A percentile compares a stretch with the other conserved stretches of the same genome.
phyloP scores from a whole-genome alignment of 2,329 filamentous ascomycete genomes.

The Fusarium subtropicale region DNA sequence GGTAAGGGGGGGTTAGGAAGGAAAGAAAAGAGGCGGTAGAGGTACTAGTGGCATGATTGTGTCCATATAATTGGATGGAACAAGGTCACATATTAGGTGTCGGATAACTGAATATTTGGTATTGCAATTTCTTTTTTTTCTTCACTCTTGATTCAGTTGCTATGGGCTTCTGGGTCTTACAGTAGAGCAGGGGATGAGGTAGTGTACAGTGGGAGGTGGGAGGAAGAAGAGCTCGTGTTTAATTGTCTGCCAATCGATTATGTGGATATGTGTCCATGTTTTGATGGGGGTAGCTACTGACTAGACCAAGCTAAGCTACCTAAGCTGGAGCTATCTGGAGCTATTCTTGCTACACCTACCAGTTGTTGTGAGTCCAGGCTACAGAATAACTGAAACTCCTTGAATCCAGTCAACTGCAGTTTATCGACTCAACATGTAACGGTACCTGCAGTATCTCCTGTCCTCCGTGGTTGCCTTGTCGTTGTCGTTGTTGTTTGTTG shows the following conservation, averaged over 20 bases:
- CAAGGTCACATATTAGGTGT: constrained; percentile 5
- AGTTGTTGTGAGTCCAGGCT: background rate
- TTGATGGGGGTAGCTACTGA: constrained; percentile 1
- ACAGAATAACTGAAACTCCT: background rate
- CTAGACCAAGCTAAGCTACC: background rate
- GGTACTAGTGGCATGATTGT: constrained; percentile 30
- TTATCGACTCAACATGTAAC: background rate
- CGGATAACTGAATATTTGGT: constrained; percentile 29
- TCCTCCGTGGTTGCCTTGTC: background rate
- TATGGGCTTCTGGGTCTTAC: constrained; percentile 24
- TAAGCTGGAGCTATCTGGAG: background rate
- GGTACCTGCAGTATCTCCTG: background rate
- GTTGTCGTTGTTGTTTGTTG: background rate
- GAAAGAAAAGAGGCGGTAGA: constrained; percentile 31
- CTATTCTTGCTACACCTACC: background rate
- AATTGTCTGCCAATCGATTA: constrained; percentile 11
- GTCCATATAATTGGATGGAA: constrained; percentile 8
- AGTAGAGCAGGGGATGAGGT: background rate
- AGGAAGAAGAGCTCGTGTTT: constrained; percentile 3
- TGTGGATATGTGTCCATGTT: constrained; percentile 4
- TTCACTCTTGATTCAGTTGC: constrained; percentile 7
- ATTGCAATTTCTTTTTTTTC: constrained; percentile 4
- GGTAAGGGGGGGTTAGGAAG: background rate
- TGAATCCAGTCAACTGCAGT: background rate
- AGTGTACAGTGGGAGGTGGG: background rate